Percentiles rank a stretch among this genome's conserved stretches.
Evolutionary conservation across 1,139 yeast genomes (phyloP).

Genomic region (Suhomyces anneliseae): DNA sequence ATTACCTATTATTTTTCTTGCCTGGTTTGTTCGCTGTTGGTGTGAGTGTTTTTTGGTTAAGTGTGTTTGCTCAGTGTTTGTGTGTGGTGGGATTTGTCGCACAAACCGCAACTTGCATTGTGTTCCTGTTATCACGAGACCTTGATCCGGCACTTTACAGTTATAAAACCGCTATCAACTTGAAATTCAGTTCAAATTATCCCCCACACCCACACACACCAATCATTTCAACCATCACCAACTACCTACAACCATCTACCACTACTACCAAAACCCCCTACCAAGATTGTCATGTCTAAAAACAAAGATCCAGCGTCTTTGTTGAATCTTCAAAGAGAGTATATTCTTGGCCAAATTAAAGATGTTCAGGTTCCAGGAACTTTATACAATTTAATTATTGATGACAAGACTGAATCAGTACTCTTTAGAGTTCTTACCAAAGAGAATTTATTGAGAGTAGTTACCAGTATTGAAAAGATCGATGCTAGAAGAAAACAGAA

Average conservation of each 20-base stretch:
- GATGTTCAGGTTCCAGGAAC: conserved; percentile 33
- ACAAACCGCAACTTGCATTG: no score
- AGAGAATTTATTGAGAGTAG: conserved; percentile 40
- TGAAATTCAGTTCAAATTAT: no score
- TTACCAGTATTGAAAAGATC: conserved; percentile 42
- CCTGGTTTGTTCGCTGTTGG: no score
- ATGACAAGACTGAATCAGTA: conserved; percentile 37
- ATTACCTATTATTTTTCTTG: no score
- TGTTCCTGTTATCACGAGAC: no score
- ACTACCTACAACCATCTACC: background rate
- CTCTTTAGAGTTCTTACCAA: conserved; percentile 37
- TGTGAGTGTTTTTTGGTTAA: no score
- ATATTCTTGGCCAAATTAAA: conserved; percentile 37
- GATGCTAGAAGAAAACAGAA: conserved; percentile 38
- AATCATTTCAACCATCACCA: background rate
- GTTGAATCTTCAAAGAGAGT: conserved; percentile 35
- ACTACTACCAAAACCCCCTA: background rate
- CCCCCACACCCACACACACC: no score
- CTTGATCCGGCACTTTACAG: no score
- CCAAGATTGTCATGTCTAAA: conserved; percentile 14
- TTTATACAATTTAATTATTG: conserved; percentile 41
- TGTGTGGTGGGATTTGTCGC: no score
- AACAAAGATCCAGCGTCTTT: conserved; percentile 37
- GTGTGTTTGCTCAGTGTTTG: no score
- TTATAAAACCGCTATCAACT: no score